These are phyloP conservation scores for Saitozyma podzolica DNA, from an alignment of 768 basidiomycete species.

Conservation along the genomic window DNA sequence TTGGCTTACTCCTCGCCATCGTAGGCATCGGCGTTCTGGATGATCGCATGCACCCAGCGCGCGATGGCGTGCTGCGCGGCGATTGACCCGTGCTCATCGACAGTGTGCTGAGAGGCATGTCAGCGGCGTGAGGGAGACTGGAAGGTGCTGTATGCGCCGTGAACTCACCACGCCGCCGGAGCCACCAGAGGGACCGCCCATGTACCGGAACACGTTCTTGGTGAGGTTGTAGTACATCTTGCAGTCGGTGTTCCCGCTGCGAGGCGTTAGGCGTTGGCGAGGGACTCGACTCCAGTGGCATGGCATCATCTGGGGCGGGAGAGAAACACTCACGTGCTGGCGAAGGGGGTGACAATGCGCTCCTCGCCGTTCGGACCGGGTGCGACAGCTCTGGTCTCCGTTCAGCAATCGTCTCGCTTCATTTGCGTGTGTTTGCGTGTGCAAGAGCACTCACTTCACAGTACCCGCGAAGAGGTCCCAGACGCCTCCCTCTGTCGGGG, in stretches of 20 bases:
- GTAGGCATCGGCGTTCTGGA: conserved; percentile 48
- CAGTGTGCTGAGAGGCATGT: conserved; percentile 40
- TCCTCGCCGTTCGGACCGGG: conserved; percentile 38
- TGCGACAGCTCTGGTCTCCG: conserved; percentile 22
- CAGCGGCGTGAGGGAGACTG: neutral
- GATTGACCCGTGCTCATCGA: conserved; percentile 48
- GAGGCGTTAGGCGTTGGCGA: neutral
- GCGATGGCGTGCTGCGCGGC: conserved; percentile 40
- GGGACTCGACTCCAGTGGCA: too few relatives aligned
- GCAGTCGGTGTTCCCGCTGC: conserved; percentile 45
- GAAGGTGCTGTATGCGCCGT: neutral
- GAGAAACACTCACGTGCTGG: conserved; percentile 33
- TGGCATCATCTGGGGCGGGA: neutral
- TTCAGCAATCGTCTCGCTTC: neutral
- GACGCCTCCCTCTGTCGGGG: conserved; percentile 36
- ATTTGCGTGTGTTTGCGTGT: neutral
- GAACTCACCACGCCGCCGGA: conserved; percentile 20
- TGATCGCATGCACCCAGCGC: conserved; percentile 48
- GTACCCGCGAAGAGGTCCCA: conserved; percentile 50
- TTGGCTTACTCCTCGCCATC: conserved; percentile 32
- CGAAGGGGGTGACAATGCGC: conserved; percentile 40
- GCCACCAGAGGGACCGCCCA: conserved; percentile 29
- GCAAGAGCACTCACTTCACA: conserved; percentile 29
- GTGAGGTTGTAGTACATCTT: conserved; percentile 50
- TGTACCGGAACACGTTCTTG: conserved; percentile 48